Percentiles rank a stretch among this genome's conserved stretches.
Conservation (phyloP, 768 basidiomycete genomes). For the Pisolithus orientalis region DNA sequence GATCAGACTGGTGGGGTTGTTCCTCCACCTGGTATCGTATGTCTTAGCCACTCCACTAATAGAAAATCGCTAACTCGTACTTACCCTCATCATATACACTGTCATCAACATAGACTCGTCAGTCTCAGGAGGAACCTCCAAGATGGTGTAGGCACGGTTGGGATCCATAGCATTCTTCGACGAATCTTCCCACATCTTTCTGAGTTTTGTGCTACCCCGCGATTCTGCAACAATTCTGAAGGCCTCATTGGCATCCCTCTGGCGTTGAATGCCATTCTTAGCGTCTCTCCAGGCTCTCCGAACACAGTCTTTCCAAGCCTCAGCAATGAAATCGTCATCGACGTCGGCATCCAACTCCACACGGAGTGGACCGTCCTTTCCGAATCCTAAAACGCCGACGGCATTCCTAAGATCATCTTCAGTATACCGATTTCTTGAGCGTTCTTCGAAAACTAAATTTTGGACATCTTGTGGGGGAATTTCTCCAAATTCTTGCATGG, state of each 20-base stretch:
- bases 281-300: slow-evolving; percentile 48
- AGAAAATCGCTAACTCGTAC: slow-evolving; percentile 10
- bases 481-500: slow-evolving; percentile 45
- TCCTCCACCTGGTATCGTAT: slow-evolving; percentile 54
- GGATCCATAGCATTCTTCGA: slow-evolving; percentile 59
- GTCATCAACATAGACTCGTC: slow-evolving; percentile 76
- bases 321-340: slow-evolving; percentile 60
- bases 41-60: slow-evolving; percentile 6
- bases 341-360: slow-evolving; percentile 71
- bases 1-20: slow-evolving; percentile 56
- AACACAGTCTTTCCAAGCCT: slow-evolving; percentile 60
- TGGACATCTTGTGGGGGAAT: slow-evolving; percentile 43
- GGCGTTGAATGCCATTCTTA: slow-evolving; percentile 37
- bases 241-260: slow-evolving; percentile 58
- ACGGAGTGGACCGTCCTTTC: slow-evolving; percentile 46
- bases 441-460: slow-evolving; percentile 54
- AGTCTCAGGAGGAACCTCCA: slow-evolving; percentile 64
- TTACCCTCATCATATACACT: slow-evolving; percentile 64
- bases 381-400: slow-evolving; percentile 56
- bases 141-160: slow-evolving; percentile 61
- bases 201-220: slow-evolving; percentile 45
- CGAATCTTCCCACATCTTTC: slow-evolving; percentile 46
- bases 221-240: slow-evolving; percentile 64
- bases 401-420: slow-evolving; percentile 46
- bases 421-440: slow-evolving; percentile 59